These are phyloP conservation scores for Nannochloris sp. DNA, from an alignment of 139 green algal genomes.

Conservation along the genomic window DNA sequence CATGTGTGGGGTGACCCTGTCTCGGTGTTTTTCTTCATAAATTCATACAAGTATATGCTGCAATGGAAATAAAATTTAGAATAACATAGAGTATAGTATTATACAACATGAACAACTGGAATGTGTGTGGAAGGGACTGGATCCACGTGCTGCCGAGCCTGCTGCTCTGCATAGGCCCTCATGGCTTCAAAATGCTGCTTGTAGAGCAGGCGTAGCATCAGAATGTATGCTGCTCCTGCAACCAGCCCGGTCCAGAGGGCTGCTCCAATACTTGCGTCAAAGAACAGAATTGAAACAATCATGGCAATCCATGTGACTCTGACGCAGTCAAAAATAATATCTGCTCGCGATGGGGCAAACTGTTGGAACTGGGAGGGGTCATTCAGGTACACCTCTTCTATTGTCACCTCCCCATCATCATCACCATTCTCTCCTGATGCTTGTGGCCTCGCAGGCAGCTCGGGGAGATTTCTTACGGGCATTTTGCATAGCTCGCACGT, in stretches of 20 bases:
- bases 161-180: conserved; percentile 14
- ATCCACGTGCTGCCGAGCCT: conserved; percentile 2
- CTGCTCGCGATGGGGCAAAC: conserved; percentile 33
- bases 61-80: too few relatives aligned
- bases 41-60: too few relatives aligned
- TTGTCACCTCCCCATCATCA: neutral
- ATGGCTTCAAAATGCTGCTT: conserved; percentile 32
- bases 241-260: conserved; percentile 50
- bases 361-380: conserved; percentile 9
- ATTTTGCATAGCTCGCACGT: conserved; percentile 63
- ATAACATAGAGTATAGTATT: neutral
- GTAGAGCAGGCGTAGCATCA: conserved; percentile 50
- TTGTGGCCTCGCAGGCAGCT: conserved; percentile 21
- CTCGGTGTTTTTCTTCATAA: neutral
- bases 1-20: neutral
- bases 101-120: neutral
- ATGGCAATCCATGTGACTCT: conserved; percentile 65
- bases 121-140: neutral
- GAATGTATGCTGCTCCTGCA: conserved; percentile 37
- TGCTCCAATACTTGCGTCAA: conserved; percentile 37
- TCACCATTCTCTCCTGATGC: neutral
- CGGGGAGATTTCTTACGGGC: conserved; percentile 40
- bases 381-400: conserved; percentile 7
- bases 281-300: conserved; percentile 49
- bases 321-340: conserved; percentile 77